Conservation (phyloP, 1,284 basidiomycete genomes). For the Rhodotorula sp. region DNA sequence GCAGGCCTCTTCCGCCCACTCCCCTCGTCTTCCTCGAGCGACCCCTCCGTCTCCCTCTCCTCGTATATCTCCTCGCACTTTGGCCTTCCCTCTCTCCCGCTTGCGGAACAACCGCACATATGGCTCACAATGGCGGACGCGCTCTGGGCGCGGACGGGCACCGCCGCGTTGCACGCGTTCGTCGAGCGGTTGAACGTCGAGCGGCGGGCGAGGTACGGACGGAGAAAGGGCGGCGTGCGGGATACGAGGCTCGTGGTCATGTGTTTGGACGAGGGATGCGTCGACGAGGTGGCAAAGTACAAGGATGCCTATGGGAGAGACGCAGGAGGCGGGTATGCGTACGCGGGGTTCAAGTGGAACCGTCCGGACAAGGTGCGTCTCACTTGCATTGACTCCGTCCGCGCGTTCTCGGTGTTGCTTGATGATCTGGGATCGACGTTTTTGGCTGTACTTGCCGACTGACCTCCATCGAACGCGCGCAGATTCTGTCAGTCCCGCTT, state of each 20-base stretch:
- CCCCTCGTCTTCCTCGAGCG: background rate
- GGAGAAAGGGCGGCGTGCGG: background rate
- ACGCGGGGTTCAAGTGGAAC: slow-evolving; percentile 19
- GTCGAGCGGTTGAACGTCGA: slow-evolving; percentile 29
- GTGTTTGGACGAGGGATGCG: slow-evolving; percentile 28
- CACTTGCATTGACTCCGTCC: background rate
- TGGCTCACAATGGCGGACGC: slow-evolving; percentile 35
- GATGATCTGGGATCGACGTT: too few species aligned
- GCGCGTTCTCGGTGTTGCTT: background rate
- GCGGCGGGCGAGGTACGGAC: slow-evolving; percentile 5
- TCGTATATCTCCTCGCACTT: slow-evolving; percentile 30
- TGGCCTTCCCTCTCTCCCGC: background rate
- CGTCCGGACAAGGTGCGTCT: slow-evolving; percentile 26
- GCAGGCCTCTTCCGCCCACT: slow-evolving; percentile 1
- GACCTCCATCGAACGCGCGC: background rate
- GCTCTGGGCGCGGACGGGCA: slow-evolving; percentile 18
- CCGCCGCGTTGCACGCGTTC: slow-evolving; percentile 24
- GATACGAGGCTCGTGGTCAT: slow-evolving; percentile 33
- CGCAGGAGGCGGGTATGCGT: slow-evolving; percentile 20
- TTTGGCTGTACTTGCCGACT: too few species aligned
- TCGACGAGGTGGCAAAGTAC: slow-evolving; percentile 11
- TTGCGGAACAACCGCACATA: slow-evolving; percentile 3
- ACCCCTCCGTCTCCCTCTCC: slow-evolving; percentile 14
- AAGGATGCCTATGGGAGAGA: slow-evolving; percentile 5
- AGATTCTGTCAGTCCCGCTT: slow-evolving; percentile 27